phyloP scores from a whole-genome alignment of 306 rosid species.

The Vigna angularis region DNA sequence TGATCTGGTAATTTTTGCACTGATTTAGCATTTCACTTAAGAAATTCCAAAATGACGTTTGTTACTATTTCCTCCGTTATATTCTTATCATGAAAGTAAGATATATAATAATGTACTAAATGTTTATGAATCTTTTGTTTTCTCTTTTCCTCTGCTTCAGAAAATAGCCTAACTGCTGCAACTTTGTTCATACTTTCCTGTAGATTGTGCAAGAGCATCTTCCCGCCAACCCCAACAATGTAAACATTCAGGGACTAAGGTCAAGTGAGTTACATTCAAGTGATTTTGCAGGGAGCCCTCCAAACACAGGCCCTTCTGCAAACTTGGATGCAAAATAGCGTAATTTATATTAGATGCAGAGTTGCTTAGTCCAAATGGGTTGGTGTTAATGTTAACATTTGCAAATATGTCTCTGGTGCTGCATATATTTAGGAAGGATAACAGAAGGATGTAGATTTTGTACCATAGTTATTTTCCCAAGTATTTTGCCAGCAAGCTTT shows the following conservation, averaged over 20 bases:
- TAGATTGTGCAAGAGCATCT: constrained; percentile 74
- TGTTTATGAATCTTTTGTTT: not conserved
- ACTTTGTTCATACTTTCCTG: constrained; percentile 24
- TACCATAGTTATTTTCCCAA: constrained; percentile 48
- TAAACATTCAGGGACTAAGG: constrained; percentile 54
- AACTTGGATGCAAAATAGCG: constrained; percentile 52
- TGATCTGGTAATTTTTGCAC: constrained; percentile 68
- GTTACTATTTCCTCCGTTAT: not conserved
- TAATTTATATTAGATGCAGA: constrained; percentile 40
- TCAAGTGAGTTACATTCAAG: constrained; percentile 49
- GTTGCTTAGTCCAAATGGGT: constrained; percentile 42
- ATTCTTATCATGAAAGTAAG: not conserved
- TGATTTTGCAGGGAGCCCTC: constrained; percentile 52
- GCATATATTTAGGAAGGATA: constrained; percentile 59
- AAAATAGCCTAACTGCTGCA: constrained; percentile 22
- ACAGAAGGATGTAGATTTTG: constrained; percentile 57
- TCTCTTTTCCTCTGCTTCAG: not conserved
- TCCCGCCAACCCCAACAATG: constrained; percentile 60
- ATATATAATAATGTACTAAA: not conserved
- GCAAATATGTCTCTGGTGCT: constrained; percentile 52
- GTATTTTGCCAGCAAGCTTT: constrained; percentile 54
- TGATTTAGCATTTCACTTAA: too few relatives aligned
- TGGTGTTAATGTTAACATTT: constrained; percentile 49
- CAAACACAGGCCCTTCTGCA: constrained; percentile 43
- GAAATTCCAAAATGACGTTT: too few relatives aligned